Evolutionary conservation across 2,329 filamentous ascomycete genomes (phyloP), one percentile per base, ranked within the genome.

Genomic region (Ambrosiella xylebori): DNA sequence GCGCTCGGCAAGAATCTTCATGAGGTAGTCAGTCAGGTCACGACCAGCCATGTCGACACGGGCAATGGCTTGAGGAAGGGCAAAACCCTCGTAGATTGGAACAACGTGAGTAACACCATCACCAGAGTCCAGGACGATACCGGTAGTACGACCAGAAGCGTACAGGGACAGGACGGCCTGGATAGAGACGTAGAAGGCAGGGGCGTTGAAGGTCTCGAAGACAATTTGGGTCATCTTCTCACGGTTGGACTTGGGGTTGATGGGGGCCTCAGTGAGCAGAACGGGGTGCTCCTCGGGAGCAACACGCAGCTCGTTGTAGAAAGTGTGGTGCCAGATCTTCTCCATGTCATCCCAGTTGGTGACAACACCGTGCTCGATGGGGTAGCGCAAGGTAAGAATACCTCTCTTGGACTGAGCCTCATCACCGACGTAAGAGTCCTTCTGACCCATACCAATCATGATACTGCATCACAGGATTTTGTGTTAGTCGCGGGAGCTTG

Each of bases 301-400:
- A 65, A 98, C 93, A 91, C 93, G 91, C 72, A 98, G 83, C 82
- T 98, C 93, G 80, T 98, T 98, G 88, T 97, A 98, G 84, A 98
- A 98, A 73, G 93, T 97, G 88, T 98, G 93, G 77, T 98, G 93
- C 93, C 93, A 98, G 70, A 98, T 97, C 86, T 97, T 97, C 82
- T 97, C 93, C 93, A 97, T 97, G 76, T 97, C 93, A 75, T 98
- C 93, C 93, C 93, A 98, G 88, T 97, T 97, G 79, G 93, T 98
- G 73, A 98, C 93, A 70, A 98, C 93, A 93, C 93, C 93, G 85
- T 98, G 93, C 84, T 98, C 93, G 74, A 98, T 98, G 73, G 93
- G 93, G 79, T 98, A 98, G 81, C 93, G 86, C 73, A 98, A 84
- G 64, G 91, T 97, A 69, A 98, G 84, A 79, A 98, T 97, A 95